Base-by-base conservation (phyloP, 2,329 filamentous ascomycete genomes). In the Fusarium mexicanum region DNA sequence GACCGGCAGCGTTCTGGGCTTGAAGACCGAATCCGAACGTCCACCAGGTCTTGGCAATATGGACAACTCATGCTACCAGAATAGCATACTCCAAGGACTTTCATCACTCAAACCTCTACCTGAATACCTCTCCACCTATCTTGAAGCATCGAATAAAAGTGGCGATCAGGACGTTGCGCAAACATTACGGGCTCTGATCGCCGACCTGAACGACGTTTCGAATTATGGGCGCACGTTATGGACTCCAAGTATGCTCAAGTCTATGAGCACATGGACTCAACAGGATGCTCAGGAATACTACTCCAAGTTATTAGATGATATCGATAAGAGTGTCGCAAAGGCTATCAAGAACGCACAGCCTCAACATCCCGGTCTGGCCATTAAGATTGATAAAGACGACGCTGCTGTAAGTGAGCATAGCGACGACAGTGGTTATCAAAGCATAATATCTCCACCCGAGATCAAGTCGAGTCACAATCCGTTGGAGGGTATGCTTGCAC, bases 251-350 rank as follows among this genome's bases (percentile, higher is more conserved):
- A 90, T 92, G 62, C 85, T 98, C 51, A 98, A 98, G 83, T 95
- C 92, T 16, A 97, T 98, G 92, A 96, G 92, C 82, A 98, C 94
- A 37, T 97, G 93, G 90, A 93, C 97, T 76, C 96, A 98, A 80
- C 96, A 99, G 83, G 96, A 99, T 83, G 96, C 96, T 10, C 96
- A 98, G 80, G 96, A 99, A 82, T 99, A 98, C 81, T 98, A 94
- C 78, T 96, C 94, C 22, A 97, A 96, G 78, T 87, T 99, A 20
- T 83, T 98, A 54, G 94, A 96, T 75, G 92, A 95, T 76, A 86
- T 98, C 35, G 94, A 98, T 78, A 92, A 92, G 78, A 94, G 97
- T 79, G 86, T 94, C 46, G 84, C 86, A 26, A 88, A 87, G 74
- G 87, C 87, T 51, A 78, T 82, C 24, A 77, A 81, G 11, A 73